Percentiles rank a stretch among this genome's conserved stretches.
Conservation (phyloP, 805 yeast genomes). For the Komagataella kurtzmanii region DNA sequence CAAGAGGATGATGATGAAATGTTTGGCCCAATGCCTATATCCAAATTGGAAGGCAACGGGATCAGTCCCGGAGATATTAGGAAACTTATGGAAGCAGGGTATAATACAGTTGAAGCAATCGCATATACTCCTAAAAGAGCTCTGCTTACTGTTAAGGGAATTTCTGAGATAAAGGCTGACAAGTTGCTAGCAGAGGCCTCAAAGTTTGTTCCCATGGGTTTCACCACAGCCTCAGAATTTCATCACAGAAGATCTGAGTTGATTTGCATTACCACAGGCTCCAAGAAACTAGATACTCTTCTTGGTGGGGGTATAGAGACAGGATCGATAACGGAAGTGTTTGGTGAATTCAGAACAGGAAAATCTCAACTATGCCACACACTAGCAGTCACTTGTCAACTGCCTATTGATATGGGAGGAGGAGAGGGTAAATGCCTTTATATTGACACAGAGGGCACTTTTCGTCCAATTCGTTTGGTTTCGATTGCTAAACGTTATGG, state of each 20-base stretch:
- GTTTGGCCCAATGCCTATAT: slow-evolving; percentile 42
- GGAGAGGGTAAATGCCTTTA: slow-evolving; percentile 96
- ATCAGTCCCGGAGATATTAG: slow-evolving; percentile 67
- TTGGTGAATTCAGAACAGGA: slow-evolving; percentile 97
- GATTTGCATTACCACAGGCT: slow-evolving; percentile 90
- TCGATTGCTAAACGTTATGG: slow-evolving; percentile 89
- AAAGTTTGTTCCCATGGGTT: slow-evolving; percentile 85
- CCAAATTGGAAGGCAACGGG: slow-evolving; percentile 65
- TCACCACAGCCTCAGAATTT: slow-evolving; percentile 92
- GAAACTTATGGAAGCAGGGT: slow-evolving; percentile 73
- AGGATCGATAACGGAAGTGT: slow-evolving; percentile 90
- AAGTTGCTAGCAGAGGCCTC: slow-evolving; percentile 72
- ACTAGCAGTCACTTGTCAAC: slow-evolving; percentile 89
- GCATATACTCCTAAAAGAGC: slow-evolving; percentile 88
- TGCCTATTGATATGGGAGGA: slow-evolving; percentile 95
- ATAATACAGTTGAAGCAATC: slow-evolving; percentile 80
- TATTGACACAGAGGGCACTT: slow-evolving; percentile 95
- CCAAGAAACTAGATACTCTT: slow-evolving; percentile 83
- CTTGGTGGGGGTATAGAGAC: slow-evolving; percentile 97
- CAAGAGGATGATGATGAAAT: slow-evolving; percentile 32
- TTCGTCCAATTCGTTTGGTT: slow-evolving; percentile 80
- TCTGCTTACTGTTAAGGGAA: slow-evolving; percentile 71
- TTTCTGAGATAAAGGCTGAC: slow-evolving; percentile 92
- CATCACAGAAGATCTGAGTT: slow-evolving; percentile 82
- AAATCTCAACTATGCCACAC: slow-evolving; percentile 96